Evolutionary conservation across 2,329 filamentous ascomycete genomes (phyloP).

Genomic region (Sarocladium kiliense): DNA sequence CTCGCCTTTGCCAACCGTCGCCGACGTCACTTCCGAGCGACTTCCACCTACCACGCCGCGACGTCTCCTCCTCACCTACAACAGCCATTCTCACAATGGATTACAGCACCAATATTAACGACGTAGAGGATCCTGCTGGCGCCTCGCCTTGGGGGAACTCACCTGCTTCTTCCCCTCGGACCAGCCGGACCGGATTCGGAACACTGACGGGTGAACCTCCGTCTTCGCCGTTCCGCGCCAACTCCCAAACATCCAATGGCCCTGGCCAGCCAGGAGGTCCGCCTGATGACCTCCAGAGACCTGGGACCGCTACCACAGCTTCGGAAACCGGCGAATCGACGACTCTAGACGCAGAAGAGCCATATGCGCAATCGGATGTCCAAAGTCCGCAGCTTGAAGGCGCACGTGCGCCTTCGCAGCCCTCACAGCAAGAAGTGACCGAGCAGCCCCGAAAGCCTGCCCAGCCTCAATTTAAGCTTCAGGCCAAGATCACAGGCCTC

Average conservation of each 20-base stretch:
- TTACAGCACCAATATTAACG: constrained; percentile 51
- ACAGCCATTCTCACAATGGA: constrained; percentile 38
- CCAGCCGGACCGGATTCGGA: constrained; percentile 38
- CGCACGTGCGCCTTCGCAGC: constrained; percentile 13
- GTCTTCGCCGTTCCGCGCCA: constrained; percentile 38
- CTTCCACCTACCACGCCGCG: not conserved
- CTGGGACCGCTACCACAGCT: constrained; percentile 40
- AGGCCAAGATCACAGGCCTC: constrained; percentile 89
- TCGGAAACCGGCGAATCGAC: constrained; percentile 33
- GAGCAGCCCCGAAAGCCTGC: constrained; percentile 49
- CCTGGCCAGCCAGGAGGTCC: constrained; percentile 29
- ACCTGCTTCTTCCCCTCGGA: constrained; percentile 44
- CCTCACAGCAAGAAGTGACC: constrained; percentile 22
- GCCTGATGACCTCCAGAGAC: constrained; percentile 37
- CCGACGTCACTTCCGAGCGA: not conserved
- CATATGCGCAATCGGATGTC: constrained; percentile 15
- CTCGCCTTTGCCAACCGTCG: not conserved
- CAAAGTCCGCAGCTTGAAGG: constrained; percentile 22
- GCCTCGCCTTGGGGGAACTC: constrained; percentile 53
- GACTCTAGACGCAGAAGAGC: constrained; percentile 16
- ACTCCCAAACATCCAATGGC: constrained; percentile 37
- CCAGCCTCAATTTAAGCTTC: constrained; percentile 74
- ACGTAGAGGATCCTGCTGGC: constrained; percentile 46
- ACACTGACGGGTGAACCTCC: constrained; percentile 34
- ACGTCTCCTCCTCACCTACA: not conserved